Evolutionary conservation across 305 asterid genomes (phyloP).

Genomic region (Euphrasia arctica): DNA sequence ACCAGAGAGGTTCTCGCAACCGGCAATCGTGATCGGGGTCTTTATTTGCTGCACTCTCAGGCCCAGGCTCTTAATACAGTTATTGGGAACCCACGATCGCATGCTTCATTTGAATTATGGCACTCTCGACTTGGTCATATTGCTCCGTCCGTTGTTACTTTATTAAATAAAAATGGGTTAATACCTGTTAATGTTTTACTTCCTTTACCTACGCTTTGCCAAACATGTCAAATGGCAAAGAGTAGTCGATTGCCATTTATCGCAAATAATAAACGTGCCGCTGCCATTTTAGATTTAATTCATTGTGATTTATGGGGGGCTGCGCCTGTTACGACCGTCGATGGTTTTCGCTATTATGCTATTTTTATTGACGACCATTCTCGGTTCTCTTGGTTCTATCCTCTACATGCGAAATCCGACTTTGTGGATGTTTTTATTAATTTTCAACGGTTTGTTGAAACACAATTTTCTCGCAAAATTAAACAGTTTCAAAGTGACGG

Average conservation of each 20-base stretch:
- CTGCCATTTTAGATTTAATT: background rate
- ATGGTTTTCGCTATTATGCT: background rate
- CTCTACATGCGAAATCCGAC: too few relatives aligned
- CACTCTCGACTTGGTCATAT: constrained; percentile 18
- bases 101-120: constrained; percentile 21
- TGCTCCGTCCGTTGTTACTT: constrained; percentile 1
- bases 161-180: background rate
- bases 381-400: too few relatives aligned
- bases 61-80: background rate
- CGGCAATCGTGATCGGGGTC: constrained; percentile 13
- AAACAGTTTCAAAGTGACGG: too few relatives aligned
- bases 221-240: background rate
- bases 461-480: too few relatives aligned
- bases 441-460: too few relatives aligned
- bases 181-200: background rate
- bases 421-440: too few relatives aligned
- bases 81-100: background rate
- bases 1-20: constrained; percentile 17
- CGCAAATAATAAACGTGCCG: background rate
- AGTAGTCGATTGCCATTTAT: background rate
- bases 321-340: background rate
- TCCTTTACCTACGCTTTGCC: background rate
- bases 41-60: background rate
- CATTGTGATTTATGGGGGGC: background rate
- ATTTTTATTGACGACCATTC: background rate